Evolutionary conservation across 2,329 filamentous ascomycete species (phyloP).

Genomic region (Hortaea sp.): DNA sequence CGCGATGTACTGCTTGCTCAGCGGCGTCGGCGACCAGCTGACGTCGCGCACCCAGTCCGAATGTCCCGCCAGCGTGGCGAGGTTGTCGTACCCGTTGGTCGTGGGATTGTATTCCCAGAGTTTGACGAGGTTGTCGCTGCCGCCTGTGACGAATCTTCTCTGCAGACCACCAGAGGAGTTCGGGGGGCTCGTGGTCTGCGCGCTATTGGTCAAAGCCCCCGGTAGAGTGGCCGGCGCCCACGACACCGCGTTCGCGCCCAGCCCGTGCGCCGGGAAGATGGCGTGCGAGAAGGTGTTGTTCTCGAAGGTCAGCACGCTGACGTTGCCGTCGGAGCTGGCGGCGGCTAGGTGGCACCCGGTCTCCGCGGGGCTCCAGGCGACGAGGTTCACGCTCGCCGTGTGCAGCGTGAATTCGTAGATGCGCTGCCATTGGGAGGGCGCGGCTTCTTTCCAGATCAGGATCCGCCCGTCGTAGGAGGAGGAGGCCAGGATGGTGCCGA

Average conservation of each 20-base stretch:
- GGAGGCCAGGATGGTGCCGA: constrained; percentile 93
- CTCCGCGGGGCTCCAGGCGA: constrained; percentile 96
- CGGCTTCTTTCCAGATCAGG: constrained; percentile 92
- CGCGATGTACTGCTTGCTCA: constrained; percentile 94
- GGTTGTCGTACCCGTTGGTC: constrained; percentile 23
- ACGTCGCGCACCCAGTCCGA: constrained; percentile 96
- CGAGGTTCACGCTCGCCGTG: constrained; percentile 93
- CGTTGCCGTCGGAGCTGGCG: constrained; percentile 85
- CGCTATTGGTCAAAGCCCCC: constrained; percentile 69
- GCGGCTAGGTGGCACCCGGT: constrained; percentile 89
- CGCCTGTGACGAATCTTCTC: constrained; percentile 85
- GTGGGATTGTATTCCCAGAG: constrained; percentile 72
- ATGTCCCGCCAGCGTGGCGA: constrained; percentile 66
- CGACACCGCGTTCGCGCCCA: constrained; percentile 89
- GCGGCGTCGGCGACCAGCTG: constrained; percentile 88
- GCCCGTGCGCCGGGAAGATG: constrained; percentile 82
- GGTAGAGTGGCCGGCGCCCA: constrained; percentile 84
- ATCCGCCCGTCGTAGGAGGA: constrained; percentile 97
- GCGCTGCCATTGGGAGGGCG: constrained; percentile 47
- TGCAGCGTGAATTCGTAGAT: constrained; percentile 90
- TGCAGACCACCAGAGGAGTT: constrained; percentile 31
- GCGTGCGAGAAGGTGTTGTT: constrained; percentile 75
- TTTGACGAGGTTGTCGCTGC: constrained; percentile 87
- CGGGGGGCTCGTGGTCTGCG: constrained; percentile 35
- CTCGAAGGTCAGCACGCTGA: constrained; percentile 92